phyloP scores from a whole-genome alignment of 1,284 basidiomycete species.

The Jaminaea rosea region DNA sequence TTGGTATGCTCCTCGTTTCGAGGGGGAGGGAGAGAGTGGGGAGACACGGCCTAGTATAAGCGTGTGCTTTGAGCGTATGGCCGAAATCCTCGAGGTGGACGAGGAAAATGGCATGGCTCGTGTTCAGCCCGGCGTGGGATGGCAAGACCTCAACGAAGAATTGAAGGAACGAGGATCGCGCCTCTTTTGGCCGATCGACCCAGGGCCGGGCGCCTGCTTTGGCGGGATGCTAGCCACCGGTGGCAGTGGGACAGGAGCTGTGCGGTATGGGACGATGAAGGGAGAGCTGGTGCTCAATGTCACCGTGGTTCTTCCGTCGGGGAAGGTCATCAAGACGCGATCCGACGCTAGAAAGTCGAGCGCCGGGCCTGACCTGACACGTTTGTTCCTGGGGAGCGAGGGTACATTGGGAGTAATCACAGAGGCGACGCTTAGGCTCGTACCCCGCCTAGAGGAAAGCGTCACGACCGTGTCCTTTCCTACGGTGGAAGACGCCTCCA shows the following conservation, averaged over 20 bases:
- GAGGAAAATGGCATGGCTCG: not conserved
- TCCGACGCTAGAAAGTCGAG: slow-evolving; percentile 69
- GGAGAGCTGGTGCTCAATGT: slow-evolving; percentile 40
- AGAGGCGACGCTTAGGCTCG: slow-evolving; percentile 72
- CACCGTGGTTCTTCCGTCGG: slow-evolving; percentile 65
- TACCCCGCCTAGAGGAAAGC: slow-evolving; percentile 65
- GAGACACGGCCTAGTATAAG: not conserved
- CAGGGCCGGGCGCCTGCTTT: slow-evolving; percentile 61
- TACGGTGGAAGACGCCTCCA: slow-evolving; percentile 55
- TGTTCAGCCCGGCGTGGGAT: slow-evolving; percentile 2
- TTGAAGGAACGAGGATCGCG: slow-evolving; percentile 64
- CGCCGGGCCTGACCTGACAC: slow-evolving; percentile 81
- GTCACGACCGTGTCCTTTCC: slow-evolving; percentile 53
- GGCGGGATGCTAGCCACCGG: slow-evolving; percentile 77
- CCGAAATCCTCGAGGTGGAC: not conserved
- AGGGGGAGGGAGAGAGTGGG: slow-evolving; percentile 14
- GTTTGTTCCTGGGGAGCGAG: slow-evolving; percentile 87
- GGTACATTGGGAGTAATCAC: slow-evolving; percentile 88
- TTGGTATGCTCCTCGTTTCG: slow-evolving; percentile 14
- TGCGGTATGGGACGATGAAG: slow-evolving; percentile 78
- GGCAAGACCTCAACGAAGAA: slow-evolving; percentile 66
- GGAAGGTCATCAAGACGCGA: slow-evolving; percentile 87
- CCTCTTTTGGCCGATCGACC: slow-evolving; percentile 74
- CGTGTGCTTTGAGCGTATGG: not conserved
- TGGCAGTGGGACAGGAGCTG: slow-evolving; percentile 63